A percentile compares a stretch with the other conserved stretches of the same genome.
These are phyloP conservation scores for Asterophora parasitica DNA, from an alignment of 768 basidiomycete species.

Conservation along the genomic window DNA sequence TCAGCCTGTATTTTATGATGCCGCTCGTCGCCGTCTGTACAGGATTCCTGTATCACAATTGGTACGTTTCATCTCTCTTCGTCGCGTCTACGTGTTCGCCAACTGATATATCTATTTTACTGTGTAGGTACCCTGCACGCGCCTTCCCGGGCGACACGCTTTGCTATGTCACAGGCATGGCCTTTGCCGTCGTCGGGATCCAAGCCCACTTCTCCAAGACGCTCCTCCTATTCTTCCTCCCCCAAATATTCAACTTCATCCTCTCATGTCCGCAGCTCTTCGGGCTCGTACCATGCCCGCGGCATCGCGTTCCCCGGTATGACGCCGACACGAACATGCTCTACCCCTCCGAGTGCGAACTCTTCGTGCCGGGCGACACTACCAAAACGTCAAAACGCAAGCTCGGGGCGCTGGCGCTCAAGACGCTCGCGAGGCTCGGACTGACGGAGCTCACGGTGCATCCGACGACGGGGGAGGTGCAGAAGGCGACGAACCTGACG, in stretches of 20 bases:
- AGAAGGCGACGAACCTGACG: slow-evolving; percentile 83
- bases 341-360: slow-evolving; percentile 65
- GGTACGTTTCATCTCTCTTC: slow-evolving; percentile 45
- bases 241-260: slow-evolving; percentile 97
- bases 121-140: slow-evolving; percentile 85
- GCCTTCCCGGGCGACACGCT: slow-evolving; percentile 96
- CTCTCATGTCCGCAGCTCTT: slow-evolving; percentile 94
- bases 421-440: slow-evolving; percentile 54
- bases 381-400: slow-evolving; percentile 36
- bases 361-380: slow-evolving; percentile 25
- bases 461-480: slow-evolving; percentile 50
- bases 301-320: slow-evolving; percentile 91
- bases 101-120: not conserved
- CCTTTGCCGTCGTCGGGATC: slow-evolving; percentile 96
- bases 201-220: slow-evolving; percentile 98
- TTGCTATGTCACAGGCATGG: slow-evolving; percentile 98
- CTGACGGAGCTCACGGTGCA: slow-evolving; percentile 61
- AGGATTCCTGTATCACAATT: slow-evolving; percentile 94
- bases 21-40: slow-evolving; percentile 87
- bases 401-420: slow-evolving; percentile 51
- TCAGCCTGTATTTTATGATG: slow-evolving; percentile 96
- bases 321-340: slow-evolving; percentile 72
- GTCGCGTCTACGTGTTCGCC: too few relatives aligned
- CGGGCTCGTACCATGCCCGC: slow-evolving; percentile 87
- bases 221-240: slow-evolving; percentile 91